phyloP scores from a whole-genome alignment of 805 yeast species.

The Candida sithepensis region DNA sequence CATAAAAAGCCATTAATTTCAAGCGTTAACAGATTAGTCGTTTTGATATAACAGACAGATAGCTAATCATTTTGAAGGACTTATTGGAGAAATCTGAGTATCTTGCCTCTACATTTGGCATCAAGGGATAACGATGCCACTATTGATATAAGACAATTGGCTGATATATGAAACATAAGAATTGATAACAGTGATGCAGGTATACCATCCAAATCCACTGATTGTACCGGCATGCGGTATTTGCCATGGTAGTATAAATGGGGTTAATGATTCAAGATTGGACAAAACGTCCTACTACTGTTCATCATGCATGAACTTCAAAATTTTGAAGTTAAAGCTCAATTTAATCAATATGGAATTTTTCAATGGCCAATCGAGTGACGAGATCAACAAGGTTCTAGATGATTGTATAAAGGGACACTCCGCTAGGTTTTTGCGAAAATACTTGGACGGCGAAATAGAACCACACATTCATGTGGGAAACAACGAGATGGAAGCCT shows the following conservation, averaged over 20 bases:
- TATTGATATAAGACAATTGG: too few relatives aligned
- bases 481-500: constrained; percentile 3
- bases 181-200: neutral
- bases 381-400: constrained; percentile 23
- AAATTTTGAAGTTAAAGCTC: constrained; percentile 23
- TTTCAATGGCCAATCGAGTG: constrained; percentile 14
- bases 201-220: neutral
- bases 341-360: constrained; percentile 18
- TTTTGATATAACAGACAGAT: too few relatives aligned
- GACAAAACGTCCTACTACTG: constrained; percentile 17
- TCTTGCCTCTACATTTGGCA: too few relatives aligned
- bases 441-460: constrained; percentile 11
- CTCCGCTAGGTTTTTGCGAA: constrained; percentile 14
- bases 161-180: neutral
- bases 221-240: constrained; percentile 16
- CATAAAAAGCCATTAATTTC: too few relatives aligned
- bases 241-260: constrained; percentile 7
- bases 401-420: constrained; percentile 24
- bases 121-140: too few relatives aligned
- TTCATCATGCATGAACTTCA: constrained; percentile 25
- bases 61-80: too few relatives aligned
- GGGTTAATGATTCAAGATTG: constrained; percentile 1
- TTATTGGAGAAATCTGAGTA: too few relatives aligned
- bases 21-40: too few relatives aligned
- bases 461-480: neutral